Evolutionary conservation across 306 rosid genomes (phyloP).

Genomic region (Parietaria judaica): DNA sequence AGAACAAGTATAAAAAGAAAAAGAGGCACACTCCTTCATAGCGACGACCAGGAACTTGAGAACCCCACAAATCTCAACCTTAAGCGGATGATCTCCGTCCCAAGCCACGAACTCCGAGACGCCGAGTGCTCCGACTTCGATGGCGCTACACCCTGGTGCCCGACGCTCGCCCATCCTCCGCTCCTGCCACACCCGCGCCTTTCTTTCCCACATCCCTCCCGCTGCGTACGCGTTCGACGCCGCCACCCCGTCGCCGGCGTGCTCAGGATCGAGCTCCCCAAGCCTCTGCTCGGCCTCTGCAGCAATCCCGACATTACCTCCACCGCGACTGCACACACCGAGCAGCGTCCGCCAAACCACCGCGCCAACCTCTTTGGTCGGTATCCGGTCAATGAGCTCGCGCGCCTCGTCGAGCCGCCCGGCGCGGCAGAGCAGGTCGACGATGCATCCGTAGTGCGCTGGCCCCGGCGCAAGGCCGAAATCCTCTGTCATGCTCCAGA

Average conservation of each 20-base stretch:
- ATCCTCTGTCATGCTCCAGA: slow-evolving; percentile 54
- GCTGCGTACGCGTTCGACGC: slow-evolving; percentile 74
- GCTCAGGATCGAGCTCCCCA: slow-evolving; percentile 66
- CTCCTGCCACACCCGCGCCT: slow-evolving; percentile 63
- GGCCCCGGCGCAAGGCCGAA: slow-evolving; percentile 56
- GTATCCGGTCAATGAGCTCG: slow-evolving; percentile 63
- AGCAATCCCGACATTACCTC: slow-evolving; percentile 59
- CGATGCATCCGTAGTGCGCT: slow-evolving; percentile 90
- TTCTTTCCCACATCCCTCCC: slow-evolving; percentile 74
- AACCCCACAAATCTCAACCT: slow-evolving; percentile 28
- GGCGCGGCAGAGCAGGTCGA: slow-evolving; percentile 81
- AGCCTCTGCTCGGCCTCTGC: slow-evolving; percentile 64
- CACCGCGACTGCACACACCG: slow-evolving; percentile 62
- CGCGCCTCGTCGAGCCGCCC: slow-evolving; percentile 64
- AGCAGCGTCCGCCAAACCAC: slow-evolving; percentile 85
- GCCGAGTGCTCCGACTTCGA: slow-evolving; percentile 30
- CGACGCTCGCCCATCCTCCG: slow-evolving; percentile 66
- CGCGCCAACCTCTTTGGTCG: slow-evolving; percentile 62
- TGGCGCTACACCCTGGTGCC: slow-evolving; percentile 35
- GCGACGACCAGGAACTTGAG: slow-evolving; percentile 24
- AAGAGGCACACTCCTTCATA: slow-evolving; percentile 21
- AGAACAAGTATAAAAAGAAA: neutral
- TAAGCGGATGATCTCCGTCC: slow-evolving; percentile 20
- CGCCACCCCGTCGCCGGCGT: slow-evolving; percentile 74
- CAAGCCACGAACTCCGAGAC: slow-evolving; percentile 25